Evolutionary conservation across 306 rosid species (phyloP).

Genomic region (Prunus padus): DNA sequence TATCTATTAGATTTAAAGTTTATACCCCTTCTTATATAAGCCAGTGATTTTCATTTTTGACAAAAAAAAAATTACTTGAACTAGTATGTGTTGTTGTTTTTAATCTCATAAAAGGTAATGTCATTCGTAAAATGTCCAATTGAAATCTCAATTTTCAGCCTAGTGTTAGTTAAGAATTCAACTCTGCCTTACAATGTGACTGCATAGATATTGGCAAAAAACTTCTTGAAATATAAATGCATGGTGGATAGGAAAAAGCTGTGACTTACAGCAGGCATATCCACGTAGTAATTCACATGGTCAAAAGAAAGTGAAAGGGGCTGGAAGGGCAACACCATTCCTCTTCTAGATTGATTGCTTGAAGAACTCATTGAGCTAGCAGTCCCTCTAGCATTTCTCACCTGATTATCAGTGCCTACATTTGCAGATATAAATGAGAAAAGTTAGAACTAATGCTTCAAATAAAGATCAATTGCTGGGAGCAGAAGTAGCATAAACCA

Average conservation of each 20-base stretch:
- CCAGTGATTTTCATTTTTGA: not conserved
- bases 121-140: too few species aligned
- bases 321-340: slow-evolving; percentile 37
- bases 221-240: not conserved
- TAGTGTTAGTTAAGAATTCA: too few species aligned
- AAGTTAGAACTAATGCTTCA: not conserved
- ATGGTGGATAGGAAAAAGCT: not conserved
- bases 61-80: too few species aligned
- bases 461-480: not conserved
- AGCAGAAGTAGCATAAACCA: not conserved
- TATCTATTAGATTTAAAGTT: not conserved
- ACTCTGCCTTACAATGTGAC: not conserved
- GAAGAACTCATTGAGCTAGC: slow-evolving; percentile 3
- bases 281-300: slow-evolving; percentile 28
- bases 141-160: too few species aligned
- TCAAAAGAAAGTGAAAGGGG: slow-evolving; percentile 32
- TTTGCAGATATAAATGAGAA: not conserved
- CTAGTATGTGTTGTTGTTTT: not conserved
- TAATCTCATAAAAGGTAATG: not conserved
- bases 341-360: not conserved
- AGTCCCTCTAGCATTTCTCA: not conserved
- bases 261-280: slow-evolving; percentile 28
- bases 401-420: not conserved
- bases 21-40: not conserved
- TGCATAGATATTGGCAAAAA: not conserved